Percentiles rank a stretch among this genome's conserved stretches.
Conservation (phyloP, 768 basidiomycete species). For the Mrakia frigida region DNA sequence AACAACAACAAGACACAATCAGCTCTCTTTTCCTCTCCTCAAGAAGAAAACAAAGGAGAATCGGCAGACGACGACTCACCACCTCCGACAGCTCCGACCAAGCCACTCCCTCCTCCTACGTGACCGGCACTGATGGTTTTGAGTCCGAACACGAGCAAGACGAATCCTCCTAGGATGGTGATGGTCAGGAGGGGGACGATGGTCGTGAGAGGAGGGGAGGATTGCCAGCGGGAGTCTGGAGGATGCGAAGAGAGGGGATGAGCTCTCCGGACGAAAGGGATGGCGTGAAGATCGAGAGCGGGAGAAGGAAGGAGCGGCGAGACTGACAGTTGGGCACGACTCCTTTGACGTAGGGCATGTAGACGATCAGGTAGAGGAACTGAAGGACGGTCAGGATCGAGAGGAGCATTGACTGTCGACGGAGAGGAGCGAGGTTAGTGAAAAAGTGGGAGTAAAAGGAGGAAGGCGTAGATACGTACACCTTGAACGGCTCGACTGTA, state of each 20-base stretch:
- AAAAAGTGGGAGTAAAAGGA: background rate
- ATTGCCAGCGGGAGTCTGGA: slow-evolving; percentile 24
- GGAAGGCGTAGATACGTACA: background rate
- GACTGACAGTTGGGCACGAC: slow-evolving; percentile 21
- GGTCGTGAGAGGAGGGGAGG: slow-evolving; percentile 14
- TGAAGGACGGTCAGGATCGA: slow-evolving; percentile 21
- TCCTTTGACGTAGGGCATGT: slow-evolving; percentile 24
- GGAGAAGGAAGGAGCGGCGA: background rate
- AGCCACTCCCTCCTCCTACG: slow-evolving; percentile 4
- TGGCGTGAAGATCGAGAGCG: background rate
- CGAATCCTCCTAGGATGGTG: slow-evolving; percentile 19
- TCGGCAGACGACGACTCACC: background rate
- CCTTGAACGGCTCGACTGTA: background rate
- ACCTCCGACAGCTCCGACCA: slow-evolving; percentile 23
- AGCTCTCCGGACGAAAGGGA: background rate
- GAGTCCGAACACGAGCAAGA: slow-evolving; percentile 22
- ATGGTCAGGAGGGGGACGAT: slow-evolving; percentile 25
- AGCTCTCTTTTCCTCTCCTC: background rate
- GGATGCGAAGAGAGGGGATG: background rate
- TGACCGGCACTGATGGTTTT: background rate
- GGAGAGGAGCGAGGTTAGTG: background rate
- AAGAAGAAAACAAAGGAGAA: background rate
- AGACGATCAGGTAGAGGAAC: slow-evolving; percentile 31
- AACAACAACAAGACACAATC: background rate
- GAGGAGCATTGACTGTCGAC: slow-evolving; percentile 10